Evolutionary conservation across 2,329 filamentous ascomycete genomes (phyloP).

Genomic region (Phaeosphaeria sp.): DNA sequence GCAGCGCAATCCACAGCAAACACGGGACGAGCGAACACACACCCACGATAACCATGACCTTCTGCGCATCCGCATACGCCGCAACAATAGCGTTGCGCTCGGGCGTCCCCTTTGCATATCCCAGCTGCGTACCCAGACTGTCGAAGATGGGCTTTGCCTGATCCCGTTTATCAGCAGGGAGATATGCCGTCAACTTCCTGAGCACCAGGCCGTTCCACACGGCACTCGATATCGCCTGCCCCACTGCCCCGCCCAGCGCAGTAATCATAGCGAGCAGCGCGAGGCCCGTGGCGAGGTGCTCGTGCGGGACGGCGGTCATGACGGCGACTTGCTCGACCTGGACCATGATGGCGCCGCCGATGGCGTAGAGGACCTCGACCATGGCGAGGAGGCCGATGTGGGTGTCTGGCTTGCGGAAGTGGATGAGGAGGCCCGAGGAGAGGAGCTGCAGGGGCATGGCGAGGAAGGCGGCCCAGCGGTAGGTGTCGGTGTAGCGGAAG

Average conservation of each 20-base stretch:
- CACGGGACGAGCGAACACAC: conserved; percentile 32
- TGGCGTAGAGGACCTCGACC: conserved; percentile 35
- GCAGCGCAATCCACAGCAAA: conserved; percentile 27
- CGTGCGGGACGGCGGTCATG: conserved; percentile 26
- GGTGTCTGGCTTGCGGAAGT: conserved; percentile 32
- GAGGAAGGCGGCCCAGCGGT: conserved; percentile 30
- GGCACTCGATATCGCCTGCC: conserved; percentile 62
- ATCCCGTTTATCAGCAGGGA: conserved; percentile 19
- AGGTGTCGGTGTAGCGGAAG: conserved; percentile 29
- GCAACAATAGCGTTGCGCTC: conserved; percentile 50
- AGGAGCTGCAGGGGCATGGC: conserved; percentile 34
- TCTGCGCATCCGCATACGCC: conserved; percentile 43
- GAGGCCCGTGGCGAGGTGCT: conserved; percentile 21
- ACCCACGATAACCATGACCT: conserved; percentile 38
- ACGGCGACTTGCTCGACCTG: conserved; percentile 27
- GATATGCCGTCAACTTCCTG: conserved; percentile 16
- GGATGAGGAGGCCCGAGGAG: conserved; percentile 32
- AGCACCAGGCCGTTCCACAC: conserved; percentile 68
- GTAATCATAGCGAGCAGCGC: conserved; percentile 62
- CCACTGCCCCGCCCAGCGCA: conserved; percentile 57
- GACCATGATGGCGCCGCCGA: conserved; percentile 27
- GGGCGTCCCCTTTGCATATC: conserved; percentile 56
- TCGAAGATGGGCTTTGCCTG: conserved; percentile 31
- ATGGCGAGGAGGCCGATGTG: conserved; percentile 33
- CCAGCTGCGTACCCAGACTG: conserved; percentile 61